Percentiles rank a stretch among this genome's conserved stretches.
Evolutionary conservation across 257 asterid species (phyloP).

Genomic region (Fraxinus excelsior): DNA sequence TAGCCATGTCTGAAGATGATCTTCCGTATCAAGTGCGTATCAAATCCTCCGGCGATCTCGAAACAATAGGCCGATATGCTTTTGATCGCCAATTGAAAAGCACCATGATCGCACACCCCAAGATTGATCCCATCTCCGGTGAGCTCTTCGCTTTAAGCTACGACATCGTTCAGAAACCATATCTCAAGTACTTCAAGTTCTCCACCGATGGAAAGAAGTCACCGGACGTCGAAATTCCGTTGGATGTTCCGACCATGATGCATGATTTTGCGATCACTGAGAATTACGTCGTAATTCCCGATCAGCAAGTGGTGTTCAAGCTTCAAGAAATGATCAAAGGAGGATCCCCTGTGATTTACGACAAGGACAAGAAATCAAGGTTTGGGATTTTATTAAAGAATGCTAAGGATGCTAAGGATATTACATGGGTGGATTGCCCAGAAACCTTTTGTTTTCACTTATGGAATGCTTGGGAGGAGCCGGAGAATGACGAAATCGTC

Average conservation of each 20-base stretch:
- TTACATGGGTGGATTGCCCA: conserved; percentile 40
- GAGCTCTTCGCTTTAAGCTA: conserved; percentile 44
- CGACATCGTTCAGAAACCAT: conserved; percentile 35
- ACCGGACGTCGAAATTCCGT: conserved; percentile 27
- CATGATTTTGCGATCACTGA: conserved; percentile 45
- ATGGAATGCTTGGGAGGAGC: conserved; percentile 58
- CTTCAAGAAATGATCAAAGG: conserved; percentile 41
- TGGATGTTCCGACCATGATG: conserved; percentile 38
- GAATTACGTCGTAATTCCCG: conserved; percentile 41
- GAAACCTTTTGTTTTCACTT: conserved; percentile 45
- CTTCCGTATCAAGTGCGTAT: conserved; percentile 44
- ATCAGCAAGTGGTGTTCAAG: conserved; percentile 49
- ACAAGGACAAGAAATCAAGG: conserved; percentile 37
- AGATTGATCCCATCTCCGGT: conserved; percentile 39
- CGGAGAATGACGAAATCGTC: conserved; percentile 40
- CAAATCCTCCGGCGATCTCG: conserved; percentile 34
- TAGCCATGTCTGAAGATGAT: conserved; percentile 58
- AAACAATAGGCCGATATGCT: conserved; percentile 36
- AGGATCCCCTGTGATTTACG: conserved; percentile 43
- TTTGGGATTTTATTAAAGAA: conserved; percentile 38
- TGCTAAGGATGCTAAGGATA: conserved; percentile 22
- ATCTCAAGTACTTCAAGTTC: conserved; percentile 39
- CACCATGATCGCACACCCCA: conserved; percentile 53
- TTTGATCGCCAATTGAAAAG: conserved; percentile 29
- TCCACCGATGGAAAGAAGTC: conserved; percentile 30